Evolutionary conservation across 352 stramenopile genomes (phyloP), one percentile per base, ranked within the genome.

Genomic region (Phytophthora hybrid): DNA sequence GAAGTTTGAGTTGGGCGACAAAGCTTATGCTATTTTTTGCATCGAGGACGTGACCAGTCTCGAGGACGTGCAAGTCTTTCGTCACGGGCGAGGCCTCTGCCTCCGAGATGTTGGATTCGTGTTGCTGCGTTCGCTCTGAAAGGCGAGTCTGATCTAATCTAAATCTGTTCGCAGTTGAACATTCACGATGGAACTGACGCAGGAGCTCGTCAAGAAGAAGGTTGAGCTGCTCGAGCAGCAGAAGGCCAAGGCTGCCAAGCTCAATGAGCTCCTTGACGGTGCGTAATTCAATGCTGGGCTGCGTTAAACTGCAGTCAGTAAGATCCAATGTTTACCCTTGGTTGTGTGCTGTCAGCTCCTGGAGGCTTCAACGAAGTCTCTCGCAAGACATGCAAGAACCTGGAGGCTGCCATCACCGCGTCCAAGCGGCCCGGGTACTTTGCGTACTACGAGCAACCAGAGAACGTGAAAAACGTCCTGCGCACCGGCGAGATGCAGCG

Each of bases 391-490:
- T 84, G 83, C 71, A 94, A 94, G 79, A 93, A 94, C 74, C 73
- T 95, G 39, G 85, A 95, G 54, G 88, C 81, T 7, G 88, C 86
- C 21, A 92, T 95, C 71, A 86, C 83, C 10, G 83, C 85, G 1
- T 93, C 85, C 63, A 92, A 93, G 68, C 82, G 73, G 1, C 88
- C 88, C 3, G 88, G 86, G 13, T 93, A 93, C 62, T 93, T 95
- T 58, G 52, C 63, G 4, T 93, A 95, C 71, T 93, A 89, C 34
- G 85, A 95, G 62, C 67, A 83, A 13, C 87, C 86, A 0, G 86
- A 93, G 14, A 73, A 92, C 16, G 63, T 81, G 46, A 89, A 92
- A 54, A 76, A 72, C 23, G 59, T 83, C 21, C 63, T 93, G 31
- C 78, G 82, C 18, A 86, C 65, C 46, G 84, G 84, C 8, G 86